A percentile compares a stretch with the other conserved stretches of the same genome.
These are phyloP conservation scores for Colletotrichum tabaci DNA, from an alignment of 2,329 filamentous ascomycete genomes.

Conservation along the genomic window DNA sequence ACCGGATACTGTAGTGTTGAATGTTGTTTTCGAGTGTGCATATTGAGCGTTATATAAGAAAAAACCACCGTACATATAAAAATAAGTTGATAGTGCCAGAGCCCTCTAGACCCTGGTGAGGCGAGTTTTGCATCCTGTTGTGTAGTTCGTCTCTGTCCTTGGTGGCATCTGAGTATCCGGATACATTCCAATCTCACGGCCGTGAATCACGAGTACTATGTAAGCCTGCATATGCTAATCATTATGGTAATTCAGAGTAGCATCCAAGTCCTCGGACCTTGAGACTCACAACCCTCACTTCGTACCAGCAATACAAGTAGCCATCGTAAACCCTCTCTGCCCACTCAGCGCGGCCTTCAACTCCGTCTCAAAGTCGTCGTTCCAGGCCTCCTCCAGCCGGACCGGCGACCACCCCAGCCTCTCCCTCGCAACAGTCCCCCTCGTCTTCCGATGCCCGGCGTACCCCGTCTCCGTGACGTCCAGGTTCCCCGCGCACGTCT, in stretches of 20 bases:
- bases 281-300: not conserved
- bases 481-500: constrained; percentile 30
- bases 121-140: not conserved
- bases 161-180: no score
- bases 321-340: constrained; percentile 10
- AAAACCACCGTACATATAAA: constrained; percentile 13
- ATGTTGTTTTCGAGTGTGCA: constrained; percentile 35
- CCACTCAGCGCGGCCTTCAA: constrained; percentile 26
- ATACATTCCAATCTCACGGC: no score
- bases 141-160: no score
- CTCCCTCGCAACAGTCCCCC: constrained; percentile 21
- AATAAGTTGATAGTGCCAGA: not conserved
- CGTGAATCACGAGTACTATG: no score
- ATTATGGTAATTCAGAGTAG: not conserved
- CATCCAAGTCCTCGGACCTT: accelerated
- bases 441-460: constrained; percentile 22
- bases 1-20: constrained; percentile 25
- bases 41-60: constrained; percentile 26
- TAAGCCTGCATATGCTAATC: no score
- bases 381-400: constrained; percentile 16
- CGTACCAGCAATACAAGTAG: constrained; percentile 26
- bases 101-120: not conserved
- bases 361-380: constrained; percentile 32
- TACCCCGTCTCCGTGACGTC: constrained; percentile 39
- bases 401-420: constrained; percentile 14